Percentiles rank a stretch among this genome's conserved stretches.
Conservation (phyloP, 306 rosid genomes). For the Quercus gilva region DNA sequence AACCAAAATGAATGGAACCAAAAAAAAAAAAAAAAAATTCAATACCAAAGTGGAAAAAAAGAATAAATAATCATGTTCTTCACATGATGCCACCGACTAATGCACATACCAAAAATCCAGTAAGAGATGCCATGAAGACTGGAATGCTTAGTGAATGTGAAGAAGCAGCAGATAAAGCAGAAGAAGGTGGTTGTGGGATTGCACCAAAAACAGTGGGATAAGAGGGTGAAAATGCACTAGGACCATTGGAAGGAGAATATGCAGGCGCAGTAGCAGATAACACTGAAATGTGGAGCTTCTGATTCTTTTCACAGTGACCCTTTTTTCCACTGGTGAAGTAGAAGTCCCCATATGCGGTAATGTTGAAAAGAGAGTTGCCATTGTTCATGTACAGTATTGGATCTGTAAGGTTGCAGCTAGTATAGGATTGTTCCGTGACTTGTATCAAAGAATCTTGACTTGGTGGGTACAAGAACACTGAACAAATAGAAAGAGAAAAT, state of each 20-base stretch:
- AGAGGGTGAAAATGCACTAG: slow-evolving; percentile 66
- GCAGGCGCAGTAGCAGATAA: slow-evolving; percentile 38
- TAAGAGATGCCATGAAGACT: slow-evolving; percentile 1
- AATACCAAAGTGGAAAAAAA: not conserved
- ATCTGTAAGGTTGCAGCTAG: slow-evolving; percentile 66
- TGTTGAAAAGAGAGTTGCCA: slow-evolving; percentile 87
- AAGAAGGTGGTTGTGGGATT: slow-evolving; percentile 56
- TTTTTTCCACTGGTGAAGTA: slow-evolving; percentile 75
- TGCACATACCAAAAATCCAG: slow-evolving; percentile 33
- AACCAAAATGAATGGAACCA: not conserved
- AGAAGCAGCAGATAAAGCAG: slow-evolving; percentile 37
- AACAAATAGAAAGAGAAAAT: not conserved
- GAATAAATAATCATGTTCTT: not conserved
- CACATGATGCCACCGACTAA: slow-evolving; percentile 25
- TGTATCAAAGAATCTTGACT: slow-evolving; percentile 93
- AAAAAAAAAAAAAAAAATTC: not conserved
- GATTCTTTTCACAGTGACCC: slow-evolving; percentile 71
- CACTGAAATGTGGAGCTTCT: slow-evolving; percentile 64
- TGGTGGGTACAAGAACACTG: slow-evolving; percentile 95
- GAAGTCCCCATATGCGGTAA: slow-evolving; percentile 56
- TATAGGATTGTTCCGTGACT: slow-evolving; percentile 59
- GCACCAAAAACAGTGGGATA: slow-evolving; percentile 70
- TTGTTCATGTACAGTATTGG: slow-evolving; percentile 72
- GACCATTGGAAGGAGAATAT: slow-evolving; percentile 44
- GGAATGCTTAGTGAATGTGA: slow-evolving; percentile 29